Evolutionary conservation across 805 yeast genomes (phyloP), one percentile per base, ranked within the genome.

Genomic region (Starmerella tilneyi): DNA sequence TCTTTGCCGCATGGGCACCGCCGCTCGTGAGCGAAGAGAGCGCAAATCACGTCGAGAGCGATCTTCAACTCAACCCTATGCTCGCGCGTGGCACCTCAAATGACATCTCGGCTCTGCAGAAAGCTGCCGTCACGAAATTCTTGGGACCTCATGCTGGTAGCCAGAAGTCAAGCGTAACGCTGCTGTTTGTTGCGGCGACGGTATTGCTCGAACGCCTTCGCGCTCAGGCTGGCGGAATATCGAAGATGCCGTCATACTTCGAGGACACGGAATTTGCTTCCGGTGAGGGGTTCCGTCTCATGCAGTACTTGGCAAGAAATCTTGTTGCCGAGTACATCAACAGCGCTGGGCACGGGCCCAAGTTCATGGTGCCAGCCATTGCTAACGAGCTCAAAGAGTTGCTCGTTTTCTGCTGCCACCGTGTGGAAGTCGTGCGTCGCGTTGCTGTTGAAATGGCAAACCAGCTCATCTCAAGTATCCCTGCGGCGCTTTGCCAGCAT

Each of bases 51-150:
- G 80, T 89, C 11, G 98, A 92, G 60, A 84, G 94, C 16, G 84
- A 95, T 2, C 71, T 92, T 50, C 96, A 92, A 57, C 72, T 92
- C 68, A 92, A 92, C 59, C 81, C 95, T 1, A 85, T 92, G 23
- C 70, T 92, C 43, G 75, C 94, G 59, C 73, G 97, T 50, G 94
- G 95, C 12, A 79, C 95, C 0, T 76, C 54, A 4, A 41, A 50
- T 17, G 71, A 51, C 6, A 51, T 57, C 7, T 62, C 73, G 56
- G 71, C 72, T 51, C 22, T 40, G 19, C 56, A 53, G 43, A 29
- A 28, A 9, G 22, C 31, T 7, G 36, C 44, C 4, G 17, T 53
- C n/a, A 27, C 42, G 9, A 33, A 28, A n/a, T 23, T 43, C 12
- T 21, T 28, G 5, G 41, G 41, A 22, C 21, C 29, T 9, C 42